A percentile compares a stretch with the other conserved stretches of the same genome.
Evolutionary conservation across 129 eudicot genomes (phyloP).

Genomic region (Cynara cardunculus): DNA sequence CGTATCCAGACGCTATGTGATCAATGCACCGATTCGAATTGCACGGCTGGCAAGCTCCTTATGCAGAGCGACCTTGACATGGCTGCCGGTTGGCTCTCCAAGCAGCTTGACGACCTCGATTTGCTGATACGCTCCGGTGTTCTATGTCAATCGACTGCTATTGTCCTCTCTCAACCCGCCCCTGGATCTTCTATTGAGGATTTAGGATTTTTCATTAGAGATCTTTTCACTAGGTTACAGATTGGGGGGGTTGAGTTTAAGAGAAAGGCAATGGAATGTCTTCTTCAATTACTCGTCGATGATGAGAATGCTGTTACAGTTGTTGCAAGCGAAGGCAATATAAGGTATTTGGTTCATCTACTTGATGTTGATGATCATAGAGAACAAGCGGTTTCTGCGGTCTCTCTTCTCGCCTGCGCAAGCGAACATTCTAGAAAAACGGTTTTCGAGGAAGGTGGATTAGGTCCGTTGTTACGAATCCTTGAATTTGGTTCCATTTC

Average conservation of each 20-base stretch:
- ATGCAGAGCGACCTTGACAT: constrained; percentile 93
- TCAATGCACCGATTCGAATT: constrained; percentile 39
- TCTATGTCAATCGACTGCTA: constrained; percentile 66
- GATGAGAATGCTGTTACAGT: constrained; percentile 44
- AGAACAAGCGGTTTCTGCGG: constrained; percentile 55
- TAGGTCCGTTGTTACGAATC: constrained; percentile 66
- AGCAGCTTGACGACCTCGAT: constrained; percentile 62
- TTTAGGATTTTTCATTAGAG: constrained; percentile 49
- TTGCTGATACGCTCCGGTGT: constrained; percentile 75
- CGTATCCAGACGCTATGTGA: constrained; percentile 43
- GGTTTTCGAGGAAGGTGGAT: constrained; percentile 74
- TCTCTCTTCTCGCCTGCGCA: constrained; percentile 50
- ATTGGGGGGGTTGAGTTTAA: constrained; percentile 77
- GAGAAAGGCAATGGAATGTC: constrained; percentile 63
- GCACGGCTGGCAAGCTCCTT: constrained; percentile 61
- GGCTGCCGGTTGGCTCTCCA: constrained; percentile 75
- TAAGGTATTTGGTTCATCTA: constrained; percentile 47
- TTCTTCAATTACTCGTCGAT: constrained; percentile 46
- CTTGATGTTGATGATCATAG: constrained; percentile 55
- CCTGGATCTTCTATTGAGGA: constrained; percentile 56
- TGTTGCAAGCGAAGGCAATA: constrained; percentile 56
- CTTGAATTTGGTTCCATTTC: constrained; percentile 51
- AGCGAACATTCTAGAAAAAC: constrained; percentile 52
- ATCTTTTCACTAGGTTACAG: constrained; percentile 69
- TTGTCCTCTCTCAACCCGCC: constrained; percentile 59